Conservation (phyloP, 202 grass and related monocot genomes). For the Sporobolus alterniflorus region DNA sequence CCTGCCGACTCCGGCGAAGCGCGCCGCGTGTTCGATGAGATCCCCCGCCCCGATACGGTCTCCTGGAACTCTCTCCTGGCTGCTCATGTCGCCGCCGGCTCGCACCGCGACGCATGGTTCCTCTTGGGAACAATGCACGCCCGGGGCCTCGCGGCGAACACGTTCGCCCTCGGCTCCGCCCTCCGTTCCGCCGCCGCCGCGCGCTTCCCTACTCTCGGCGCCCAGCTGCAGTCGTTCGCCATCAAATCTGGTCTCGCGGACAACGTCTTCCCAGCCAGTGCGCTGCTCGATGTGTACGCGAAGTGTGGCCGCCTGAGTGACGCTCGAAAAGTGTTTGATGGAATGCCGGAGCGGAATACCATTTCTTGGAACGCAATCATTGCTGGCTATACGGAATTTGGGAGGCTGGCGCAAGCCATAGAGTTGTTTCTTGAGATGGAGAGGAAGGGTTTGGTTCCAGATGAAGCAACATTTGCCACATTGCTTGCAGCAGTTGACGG, state of each 20-base stretch:
- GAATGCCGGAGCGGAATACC: constrained; percentile 48
- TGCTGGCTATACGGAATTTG: constrained; percentile 21
- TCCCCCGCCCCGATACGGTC: constrained; percentile 37
- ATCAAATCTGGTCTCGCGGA: constrained; percentile 40
- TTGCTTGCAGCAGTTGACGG: constrained; percentile 32
- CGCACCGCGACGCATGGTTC: constrained; percentile 28
- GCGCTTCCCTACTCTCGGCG: constrained; percentile 12
- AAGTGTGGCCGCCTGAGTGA: constrained; percentile 50
- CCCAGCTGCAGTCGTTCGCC: constrained; percentile 51
- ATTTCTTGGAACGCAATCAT: constrained; percentile 67
- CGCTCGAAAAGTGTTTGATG: constrained; percentile 46
- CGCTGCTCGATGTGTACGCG: constrained; percentile 48
- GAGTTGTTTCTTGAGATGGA: constrained; percentile 45
- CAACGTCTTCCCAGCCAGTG: constrained; percentile 45
- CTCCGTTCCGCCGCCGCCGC: constrained; percentile 39
- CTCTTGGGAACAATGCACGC: constrained; percentile 39
- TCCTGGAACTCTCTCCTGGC: constrained; percentile 68
- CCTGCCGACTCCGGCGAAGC: constrained; percentile 9
- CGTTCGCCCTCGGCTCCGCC: constrained; percentile 51
- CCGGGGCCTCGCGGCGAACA: constrained; percentile 27
- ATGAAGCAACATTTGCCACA: constrained; percentile 56
- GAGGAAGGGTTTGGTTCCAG: constrained; percentile 37
- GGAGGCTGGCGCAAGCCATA: background rate
- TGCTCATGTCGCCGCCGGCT: constrained; percentile 31
- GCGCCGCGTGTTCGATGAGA: constrained; percentile 57